Evolutionary conservation across 768 basidiomycete species (phyloP), one percentile per base, ranked within the genome.

Genomic region (Pisolithus sp.): DNA sequence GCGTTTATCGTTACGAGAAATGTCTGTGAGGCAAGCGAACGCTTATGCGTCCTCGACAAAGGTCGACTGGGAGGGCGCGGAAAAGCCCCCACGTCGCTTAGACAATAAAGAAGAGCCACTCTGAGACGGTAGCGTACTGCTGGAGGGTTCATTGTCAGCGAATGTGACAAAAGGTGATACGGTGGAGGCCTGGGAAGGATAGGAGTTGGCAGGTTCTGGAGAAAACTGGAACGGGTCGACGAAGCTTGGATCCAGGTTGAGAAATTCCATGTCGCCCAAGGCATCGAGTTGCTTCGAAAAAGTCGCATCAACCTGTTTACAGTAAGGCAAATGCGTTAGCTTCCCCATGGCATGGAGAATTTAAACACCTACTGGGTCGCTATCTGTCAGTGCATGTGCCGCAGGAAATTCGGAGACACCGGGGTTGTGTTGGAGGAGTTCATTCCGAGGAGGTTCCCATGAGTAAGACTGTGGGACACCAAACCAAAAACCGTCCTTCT

Each of bases 211-310:
- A 36, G 6, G 20, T 21, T 47, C 10, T 20, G 31, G 12, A 12
- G 30, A 21, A n/a, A 36, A 34, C 8, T 36, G 30, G 55, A 65
- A 66, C 0, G 65, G 65, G 56, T 66, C 57, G 3, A 51, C 63
- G 42, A 67, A 67, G 7, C 50, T 52, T 24, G 61, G 49, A 13
- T 39, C 58, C 7, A 58, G 42, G 9, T 49, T 56, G 17, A 63
- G 26, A 45, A 41, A 50, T 24, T 65, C 63, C 45, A 67, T 17
- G n/a, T 39, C 36, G 21, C 23, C 12, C 37, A 47, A 7, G 23
- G 45, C 28, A 13, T 50, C 44, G 54, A 54, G 4, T 41, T 50
- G 43, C n/a, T 10, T 31, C 20, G 13, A 41, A 61, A 31, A 34
- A 34, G 21, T 43, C 45, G 7, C 42, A 50, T 36, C 53, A 36